These are phyloP conservation scores for Epichloe hybrida DNA, from an alignment of 2,329 filamentous ascomycete species.

Conservation along the genomic window DNA sequence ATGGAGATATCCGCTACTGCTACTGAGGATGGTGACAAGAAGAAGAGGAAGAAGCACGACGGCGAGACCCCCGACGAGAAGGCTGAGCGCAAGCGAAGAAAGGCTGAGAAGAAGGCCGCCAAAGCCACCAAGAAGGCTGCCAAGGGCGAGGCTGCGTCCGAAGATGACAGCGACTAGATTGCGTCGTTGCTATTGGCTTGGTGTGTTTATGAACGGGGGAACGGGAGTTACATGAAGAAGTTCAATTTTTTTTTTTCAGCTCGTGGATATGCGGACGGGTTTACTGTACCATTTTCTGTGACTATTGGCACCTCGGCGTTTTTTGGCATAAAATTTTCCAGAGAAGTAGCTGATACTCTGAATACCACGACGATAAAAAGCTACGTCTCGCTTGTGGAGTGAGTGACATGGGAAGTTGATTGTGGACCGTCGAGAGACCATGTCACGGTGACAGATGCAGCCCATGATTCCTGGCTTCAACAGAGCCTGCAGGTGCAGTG, in stretches of 20 bases:
- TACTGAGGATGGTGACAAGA: slow-evolving; percentile 42
- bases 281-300: slow-evolving; percentile 10
- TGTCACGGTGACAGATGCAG: too few relatives aligned
- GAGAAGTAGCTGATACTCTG: slow-evolving; percentile 2
- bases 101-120: slow-evolving; percentile 46
- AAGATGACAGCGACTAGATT: slow-evolving; percentile 21
- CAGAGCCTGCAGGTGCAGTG: too few relatives aligned
- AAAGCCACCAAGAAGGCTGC: slow-evolving; percentile 42
- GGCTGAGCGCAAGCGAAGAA: slow-evolving; percentile 45
- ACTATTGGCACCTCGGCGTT: slow-evolving; percentile 10
- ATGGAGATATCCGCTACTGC: slow-evolving; percentile 22
- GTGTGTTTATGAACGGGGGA: neutral
- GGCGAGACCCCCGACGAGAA: slow-evolving; percentile 60
- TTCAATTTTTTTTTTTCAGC: neutral
- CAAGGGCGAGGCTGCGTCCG: slow-evolving; percentile 36
- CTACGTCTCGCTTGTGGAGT: too few relatives aligned
- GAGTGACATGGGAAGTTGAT: too few relatives aligned
- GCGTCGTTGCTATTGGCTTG: neutral
- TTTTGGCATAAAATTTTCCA: slow-evolving; percentile 10
- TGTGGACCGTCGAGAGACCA: too few relatives aligned
- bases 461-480: too few relatives aligned
- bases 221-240: slow-evolving; percentile 1
- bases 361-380: neutral
- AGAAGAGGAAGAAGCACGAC: slow-evolving; percentile 70
- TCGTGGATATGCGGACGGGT: slow-evolving; percentile 10